Base-by-base conservation (phyloP, 345 rosid genomes). In the Eutrema yunnanense region DNA sequence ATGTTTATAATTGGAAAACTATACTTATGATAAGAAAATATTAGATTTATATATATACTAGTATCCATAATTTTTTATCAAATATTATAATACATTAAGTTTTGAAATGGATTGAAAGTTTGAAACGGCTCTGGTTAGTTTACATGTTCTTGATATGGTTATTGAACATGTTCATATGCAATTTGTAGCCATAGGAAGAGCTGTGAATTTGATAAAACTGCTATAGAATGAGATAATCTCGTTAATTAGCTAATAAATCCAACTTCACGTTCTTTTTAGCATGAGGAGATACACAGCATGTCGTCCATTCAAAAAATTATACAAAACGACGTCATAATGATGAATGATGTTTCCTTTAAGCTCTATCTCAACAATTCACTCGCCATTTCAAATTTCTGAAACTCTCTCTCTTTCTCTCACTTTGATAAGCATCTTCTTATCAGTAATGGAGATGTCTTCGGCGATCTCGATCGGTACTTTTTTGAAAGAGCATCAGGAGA, bases 401-500 rank as follows among this genome's bases (percentile, higher is more conserved):
- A 38, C 66, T 41, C 37, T 62, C 76, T 61, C 67, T 50, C 9
- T 50, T 22, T 40, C 52, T 71, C 49, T 41, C 55, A 16, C 48
- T 5, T 41, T 33, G 43, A 41, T 44, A 67, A 6, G 19, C 29
- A 55, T 47, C 57, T 36, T 60, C 56, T 50, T 26, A 61, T 12
- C 46, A 36, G 42, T 50, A 41, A 87, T 87, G 96, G 92, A 84
- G 84, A 78, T 73, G 8, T 75, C 72, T 2, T 73, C 88, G 52
- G 61, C 66, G 43, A 67, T 46, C 22, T 34, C 81, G 62, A 42
- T 72, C 26, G 78, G 73, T 43, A 69, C 84, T 3, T 87, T 82
- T 62, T 84, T 89, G 5, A 93, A 87, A 71, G 94, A 87, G 77
- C 85, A 90, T 44, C 86, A 83, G 58, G 83, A 79, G 81, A 86